A percentile compares a stretch with the other conserved stretches of the same genome.
phyloP scores from a whole-genome alignment of 805 yeast genomes.

The Diddensiella transvaalensis region DNA sequence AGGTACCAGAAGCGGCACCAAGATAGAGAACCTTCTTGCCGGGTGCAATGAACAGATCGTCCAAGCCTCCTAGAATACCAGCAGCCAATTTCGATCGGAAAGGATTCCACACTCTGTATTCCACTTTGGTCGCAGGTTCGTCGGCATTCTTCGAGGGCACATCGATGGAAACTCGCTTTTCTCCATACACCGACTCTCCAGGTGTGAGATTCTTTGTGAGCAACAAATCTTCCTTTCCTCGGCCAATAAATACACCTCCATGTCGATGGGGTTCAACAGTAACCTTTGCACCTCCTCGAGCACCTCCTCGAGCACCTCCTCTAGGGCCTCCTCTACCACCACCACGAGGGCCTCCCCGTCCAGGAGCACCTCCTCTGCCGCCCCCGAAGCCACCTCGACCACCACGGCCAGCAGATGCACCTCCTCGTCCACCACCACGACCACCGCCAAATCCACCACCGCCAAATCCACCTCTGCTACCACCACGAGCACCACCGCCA shows the following conservation, averaged over 20 bases:
- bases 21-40: slow-evolving; percentile 95
- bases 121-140: slow-evolving; percentile 72
- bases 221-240: slow-evolving; percentile 98
- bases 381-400: slow-evolving; percentile 29
- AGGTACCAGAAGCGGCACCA: slow-evolving; percentile 99
- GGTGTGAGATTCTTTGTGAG: slow-evolving; percentile 97
- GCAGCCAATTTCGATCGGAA: slow-evolving; percentile 99
- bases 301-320: slow-evolving; percentile 55
- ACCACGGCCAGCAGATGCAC: slow-evolving; percentile 32
- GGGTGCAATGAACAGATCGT: slow-evolving; percentile 94
- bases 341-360: slow-evolving; percentile 48
- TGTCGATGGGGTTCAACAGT: slow-evolving; percentile 98
- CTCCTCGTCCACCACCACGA: slow-evolving; percentile 33
- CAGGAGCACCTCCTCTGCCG: slow-evolving; percentile 37
- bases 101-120: slow-evolving; percentile 99
- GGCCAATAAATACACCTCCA: slow-evolving; percentile 96
- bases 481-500: slow-evolving; percentile 34
- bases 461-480: slow-evolving; percentile 49
- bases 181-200: slow-evolving; percentile 98
- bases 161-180: slow-evolving; percentile 91
- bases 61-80: slow-evolving; percentile 99
- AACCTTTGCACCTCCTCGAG: slow-evolving; percentile 81
- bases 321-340: slow-evolving; percentile 56
- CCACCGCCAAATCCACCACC: slow-evolving; percentile 41
- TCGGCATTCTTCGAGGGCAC: slow-evolving; percentile 83